These are phyloP conservation scores for Ustilago shanxiensis DNA, from an alignment of 1,284 basidiomycete species.

Conservation along the genomic window DNA sequence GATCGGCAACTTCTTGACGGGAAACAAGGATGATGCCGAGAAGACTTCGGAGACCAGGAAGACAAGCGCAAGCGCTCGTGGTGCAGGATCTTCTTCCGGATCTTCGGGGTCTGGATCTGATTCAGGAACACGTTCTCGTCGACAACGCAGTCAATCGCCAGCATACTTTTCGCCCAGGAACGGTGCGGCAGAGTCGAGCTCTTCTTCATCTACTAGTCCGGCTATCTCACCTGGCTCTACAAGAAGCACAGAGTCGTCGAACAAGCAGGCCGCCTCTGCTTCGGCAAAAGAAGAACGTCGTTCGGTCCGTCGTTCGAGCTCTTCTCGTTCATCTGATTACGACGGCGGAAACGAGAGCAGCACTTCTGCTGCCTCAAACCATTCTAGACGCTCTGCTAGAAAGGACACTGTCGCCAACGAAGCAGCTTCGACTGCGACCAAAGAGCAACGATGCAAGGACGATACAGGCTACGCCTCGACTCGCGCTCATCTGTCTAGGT, in stretches of 20 bases:
- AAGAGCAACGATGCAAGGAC: constrained; percentile 32
- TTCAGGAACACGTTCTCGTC: constrained; percentile 20
- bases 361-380: constrained; percentile 43
- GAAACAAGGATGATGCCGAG: constrained; percentile 19
- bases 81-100: constrained; percentile 10
- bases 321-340: constrained; percentile 31
- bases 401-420: constrained; percentile 6
- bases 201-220: constrained; percentile 42
- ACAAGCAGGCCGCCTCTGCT: constrained; percentile 13
- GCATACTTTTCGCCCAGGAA: constrained; percentile 44
- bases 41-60: constrained; percentile 5
- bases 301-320: constrained; percentile 19
- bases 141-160: constrained; percentile 43
- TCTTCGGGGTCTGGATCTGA: constrained; percentile 36
- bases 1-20: constrained; percentile 36
- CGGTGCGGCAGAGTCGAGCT: constrained; percentile 36
- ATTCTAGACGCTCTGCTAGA: constrained; percentile 33
- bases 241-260: constrained; percentile 14
- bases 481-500: constrained; percentile 43
- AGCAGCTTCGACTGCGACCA: neutral
- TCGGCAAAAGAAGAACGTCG: constrained; percentile 21
- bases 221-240: constrained; percentile 33
- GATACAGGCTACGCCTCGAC: constrained; percentile 44
- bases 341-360: constrained; percentile 48
- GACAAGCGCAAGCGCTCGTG: constrained; percentile 15